Base-by-base conservation (phyloP, 257 asterid genomes). In the Henckelia pumila region DNA sequence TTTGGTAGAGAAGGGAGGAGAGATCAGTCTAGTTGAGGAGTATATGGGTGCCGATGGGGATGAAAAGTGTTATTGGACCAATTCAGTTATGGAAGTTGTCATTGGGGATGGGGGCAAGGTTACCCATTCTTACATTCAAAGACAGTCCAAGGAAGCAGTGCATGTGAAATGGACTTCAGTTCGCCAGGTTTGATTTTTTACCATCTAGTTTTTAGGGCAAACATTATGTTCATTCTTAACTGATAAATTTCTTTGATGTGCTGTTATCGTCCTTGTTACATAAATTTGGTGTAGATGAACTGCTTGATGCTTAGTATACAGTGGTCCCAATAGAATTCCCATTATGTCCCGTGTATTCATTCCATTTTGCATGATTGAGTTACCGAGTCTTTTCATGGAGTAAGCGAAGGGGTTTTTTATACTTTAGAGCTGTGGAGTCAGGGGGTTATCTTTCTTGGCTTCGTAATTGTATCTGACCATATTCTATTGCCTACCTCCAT, bases 81-180 rank as follows among this genome's bases (percentile, higher is more conserved):
- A 92, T 81, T 80, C 98, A 0, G 98, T 92, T 56, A 75, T 80
- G 83, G 95, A 92, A 67, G 70, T 89, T 40, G 79, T 86, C 16
- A 60, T 92, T 19, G 95, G 92, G 57, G 85, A 92, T 49, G 95
- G 84, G 29, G 96, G 89, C 21, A 92, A 83, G 64, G 89, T 89
- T 20, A 81, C 72, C 57, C 98, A 92, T 77, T 92, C 97, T 64
- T 89, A 89, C 73, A 73, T 92, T 53, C 98, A 89, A 68, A 79
- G 81, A 24, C 96, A 89, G 79, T 92, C 98, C 28, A 75, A 77
- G 49, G 78, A 69, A 63, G 91, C 97, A 77, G 96, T 89, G 24
- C 98, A 92, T 82, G 84, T 84, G 69, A 92, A 92, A 79, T 92
- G 97, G 96, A 87, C 97, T 68, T 92, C 87, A 10, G 95, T 88